A percentile compares a stretch with the other conserved stretches of the same genome.
These are phyloP conservation scores for Botrytis porri DNA, from an alignment of 2,329 filamentous ascomycete species.

Conservation along the genomic window DNA sequence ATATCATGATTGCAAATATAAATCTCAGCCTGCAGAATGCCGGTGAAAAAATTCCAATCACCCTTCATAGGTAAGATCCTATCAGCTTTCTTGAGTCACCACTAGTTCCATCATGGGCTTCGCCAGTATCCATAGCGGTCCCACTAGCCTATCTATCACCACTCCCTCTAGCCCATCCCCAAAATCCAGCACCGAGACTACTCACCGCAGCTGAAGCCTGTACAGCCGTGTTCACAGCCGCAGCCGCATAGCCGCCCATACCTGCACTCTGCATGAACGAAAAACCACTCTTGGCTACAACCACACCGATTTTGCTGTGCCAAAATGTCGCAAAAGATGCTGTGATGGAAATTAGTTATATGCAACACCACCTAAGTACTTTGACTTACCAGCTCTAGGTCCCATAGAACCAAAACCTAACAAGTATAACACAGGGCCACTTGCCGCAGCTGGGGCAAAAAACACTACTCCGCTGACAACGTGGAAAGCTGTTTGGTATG, in stretches of 20 bases:
- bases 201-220: background rate
- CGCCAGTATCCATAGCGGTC: too few relatives aligned
- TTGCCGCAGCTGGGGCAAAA: background rate
- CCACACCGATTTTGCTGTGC: background rate
- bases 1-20: too few relatives aligned
- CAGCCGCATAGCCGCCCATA: background rate
- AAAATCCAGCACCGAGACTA: background rate
- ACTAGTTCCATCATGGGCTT: too few relatives aligned
- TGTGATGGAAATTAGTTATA: background rate
- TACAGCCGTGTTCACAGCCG: background rate
- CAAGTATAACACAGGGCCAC: background rate
- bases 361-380: too few relatives aligned
- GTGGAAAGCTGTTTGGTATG: background rate
- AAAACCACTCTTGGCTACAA: background rate
- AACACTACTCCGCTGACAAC: background rate
- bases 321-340: background rate
- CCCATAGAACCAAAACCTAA: background rate
- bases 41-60: background rate
- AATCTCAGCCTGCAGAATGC: too few relatives aligned
- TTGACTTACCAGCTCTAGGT: slow-evolving; percentile 1
- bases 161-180: background rate
- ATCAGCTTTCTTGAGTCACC: too few relatives aligned
- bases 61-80: background rate
- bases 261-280: background rate
- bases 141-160: background rate